Evolutionary conservation across 139 green algal species (phyloP), one percentile per base, ranked within the genome.

Genomic region (Penium margaritaceum): DNA sequence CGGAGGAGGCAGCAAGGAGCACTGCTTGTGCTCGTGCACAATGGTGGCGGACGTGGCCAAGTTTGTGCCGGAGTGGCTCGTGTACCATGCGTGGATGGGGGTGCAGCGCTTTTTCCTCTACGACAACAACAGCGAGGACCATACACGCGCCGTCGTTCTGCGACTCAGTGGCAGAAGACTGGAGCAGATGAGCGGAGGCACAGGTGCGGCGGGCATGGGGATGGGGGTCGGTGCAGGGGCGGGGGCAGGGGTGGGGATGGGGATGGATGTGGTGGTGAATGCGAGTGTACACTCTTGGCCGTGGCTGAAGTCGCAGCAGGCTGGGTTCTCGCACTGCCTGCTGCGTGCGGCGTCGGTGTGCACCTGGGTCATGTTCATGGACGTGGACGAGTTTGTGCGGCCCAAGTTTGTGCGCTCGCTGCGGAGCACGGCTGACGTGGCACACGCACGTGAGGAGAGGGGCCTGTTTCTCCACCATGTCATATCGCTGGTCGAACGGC

Each of bases 61-160:
- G 68, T 67, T 76, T 36, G 12, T 76, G 37, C 51, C 15, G 15
- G 68, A 76, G 41, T 76, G 68, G 68, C 51, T 76, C 24, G 62
- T 70, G 34, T 76, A 76, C 68, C 68, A 76, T 36, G 53, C 29
- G 12, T 54, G 29, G 33, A 41, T 76, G 46, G 68, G 68, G 29
- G 68, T 76, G 32, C 24, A 44, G 34, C 51, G 68, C 0, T 46
- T 76, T 19, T 67, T 76, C 30, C 33, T 76, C 27, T 76, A 76
- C 29, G 68, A 76, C 1, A 76, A 76, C 51, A 76, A 76, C 51
- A 76, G 68, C 38, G 68, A 76, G 27, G 68, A 76, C 68, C 19
- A 68, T 12, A 38, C 62, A 0, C 24, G 27, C n/a, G 46, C 30
- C 17, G 68, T 34, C 33, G 51, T 76, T n/a, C n/a, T n/a, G n/a